Evolutionary conservation across 257 asterid species (phyloP), one percentile per base, ranked within the genome.

Genomic region (Capsicum chinense): DNA sequence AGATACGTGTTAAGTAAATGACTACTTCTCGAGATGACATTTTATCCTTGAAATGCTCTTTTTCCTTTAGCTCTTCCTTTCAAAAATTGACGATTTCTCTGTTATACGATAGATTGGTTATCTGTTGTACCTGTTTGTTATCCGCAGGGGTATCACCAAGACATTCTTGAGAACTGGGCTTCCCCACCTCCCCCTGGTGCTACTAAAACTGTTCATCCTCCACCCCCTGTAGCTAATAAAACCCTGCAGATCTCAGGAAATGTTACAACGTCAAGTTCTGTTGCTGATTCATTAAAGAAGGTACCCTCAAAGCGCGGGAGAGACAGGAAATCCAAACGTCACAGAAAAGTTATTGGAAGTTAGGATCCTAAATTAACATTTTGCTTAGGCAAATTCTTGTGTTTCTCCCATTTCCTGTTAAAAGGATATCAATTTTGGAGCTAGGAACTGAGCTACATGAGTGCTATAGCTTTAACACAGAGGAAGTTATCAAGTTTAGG

Each of bases 101-200:
- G 81, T 78, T 26, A 54, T 14, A 78, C 33, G 64, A 78, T 78
- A 37, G 52, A 68, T 68, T 7, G 54, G 64, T 44, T 78, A 52
- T 26, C 26, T 78, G 48, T 56, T 54, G 14, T 52, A 14, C 81
- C 21, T 8, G 39, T 54, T 54, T 74, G 39, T 42, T 35, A 59
- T 68, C 16, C 39, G 48, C 94, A 95, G 99, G 98, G 97, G 73
- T 95, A 95, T 86, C 99, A 95, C 83, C 86, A 95, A 86, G 97
- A 93, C 80, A 78, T 93, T 85, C 93, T 95, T 17, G 97, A 91
- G 90, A 91, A 86, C 81, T 86, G 87, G 90, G 79, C 90, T 16
- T 90, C 92, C 9, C 93, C 94, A 26, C 91, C 91, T 14, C 92
- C 92, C 3, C 88, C 91, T 5, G 85, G 8, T 48, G 86, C 66